Evolutionary conservation across 2,329 filamentous ascomycete genomes (phyloP).

Genomic region (Xylaria polymorpha): DNA sequence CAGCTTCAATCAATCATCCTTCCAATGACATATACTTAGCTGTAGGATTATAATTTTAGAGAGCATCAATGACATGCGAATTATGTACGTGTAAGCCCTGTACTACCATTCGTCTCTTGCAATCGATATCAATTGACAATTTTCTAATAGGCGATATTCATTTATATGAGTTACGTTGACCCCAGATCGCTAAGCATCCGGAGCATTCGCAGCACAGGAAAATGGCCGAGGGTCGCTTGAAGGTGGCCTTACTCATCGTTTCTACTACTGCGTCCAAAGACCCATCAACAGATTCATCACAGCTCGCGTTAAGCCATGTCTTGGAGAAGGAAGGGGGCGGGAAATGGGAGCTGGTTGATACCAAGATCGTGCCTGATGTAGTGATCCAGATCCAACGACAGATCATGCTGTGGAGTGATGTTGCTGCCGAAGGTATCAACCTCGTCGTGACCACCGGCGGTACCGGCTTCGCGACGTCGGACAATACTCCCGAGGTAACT

Average conservation of each 20-base stretch:
- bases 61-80: background rate
- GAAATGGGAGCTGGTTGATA: slow-evolving; percentile 76
- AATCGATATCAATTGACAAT: background rate
- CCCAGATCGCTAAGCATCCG: background rate
- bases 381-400: slow-evolving; percentile 78
- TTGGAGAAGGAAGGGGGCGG: slow-evolving; percentile 74
- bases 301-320: slow-evolving; percentile 72
- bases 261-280: slow-evolving; percentile 90
- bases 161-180: background rate
- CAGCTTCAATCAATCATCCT: background rate
- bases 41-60: background rate
- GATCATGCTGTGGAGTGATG: slow-evolving; percentile 79
- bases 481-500: slow-evolving; percentile 86
- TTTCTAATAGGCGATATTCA: background rate
- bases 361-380: slow-evolving; percentile 83
- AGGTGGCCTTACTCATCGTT: slow-evolving; percentile 83
- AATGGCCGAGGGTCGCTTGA: slow-evolving; percentile 59
- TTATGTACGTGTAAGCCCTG: background rate
- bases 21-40: background rate
- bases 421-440: slow-evolving; percentile 69
- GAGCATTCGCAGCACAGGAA: slow-evolving; percentile 42
- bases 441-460: slow-evolving; percentile 90
- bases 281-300: slow-evolving; percentile 80
- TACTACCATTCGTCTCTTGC: background rate
- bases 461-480: slow-evolving; percentile 88